A percentile compares a stretch with the other conserved stretches of the same genome.
phyloP scores from a whole-genome alignment of 2,329 filamentous ascomycete species.

The Fusarium pininemorale region DNA sequence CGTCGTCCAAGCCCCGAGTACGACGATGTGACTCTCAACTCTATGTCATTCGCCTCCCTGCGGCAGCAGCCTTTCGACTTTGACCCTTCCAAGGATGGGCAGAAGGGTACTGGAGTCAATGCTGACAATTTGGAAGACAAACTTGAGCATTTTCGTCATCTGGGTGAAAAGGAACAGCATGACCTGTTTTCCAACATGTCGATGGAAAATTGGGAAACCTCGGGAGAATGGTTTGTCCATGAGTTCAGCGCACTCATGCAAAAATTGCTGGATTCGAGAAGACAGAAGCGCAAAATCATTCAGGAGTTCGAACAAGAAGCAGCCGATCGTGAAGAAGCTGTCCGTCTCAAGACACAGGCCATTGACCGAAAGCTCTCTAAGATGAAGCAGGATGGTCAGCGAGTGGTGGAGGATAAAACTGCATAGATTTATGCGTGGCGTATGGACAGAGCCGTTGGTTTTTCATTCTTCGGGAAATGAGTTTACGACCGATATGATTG shows the following conservation, averaged over 20 bases:
- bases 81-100: constrained; percentile 59
- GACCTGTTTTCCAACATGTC: constrained; percentile 63
- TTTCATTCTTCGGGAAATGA: constrained; percentile 14
- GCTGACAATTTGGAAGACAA: constrained; percentile 58
- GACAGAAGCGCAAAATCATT: constrained; percentile 60
- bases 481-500: constrained; percentile 40
- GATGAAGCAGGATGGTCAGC: constrained; percentile 65
- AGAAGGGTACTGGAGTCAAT: constrained; percentile 47
- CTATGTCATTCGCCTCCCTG: constrained; percentile 63
- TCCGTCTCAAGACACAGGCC: constrained; percentile 61
- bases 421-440: constrained; percentile 13
- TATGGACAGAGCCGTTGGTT: background rate
- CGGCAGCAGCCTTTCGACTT: constrained; percentile 64
- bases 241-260: constrained; percentile 62
- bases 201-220: constrained; percentile 66
- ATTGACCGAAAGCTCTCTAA: constrained; percentile 64
- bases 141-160: constrained; percentile 59
- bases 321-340: constrained; percentile 62
- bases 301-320: constrained; percentile 64
- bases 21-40: constrained; percentile 63
- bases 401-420: constrained; percentile 59
- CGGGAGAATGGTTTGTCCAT: constrained; percentile 68
- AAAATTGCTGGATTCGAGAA: constrained; percentile 58
- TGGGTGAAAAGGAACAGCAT: constrained; percentile 57
- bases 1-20: constrained; percentile 61